A percentile compares a stretch with the other conserved stretches of the same genome.
These are phyloP conservation scores for Blastobotrys americana DNA, from an alignment of 805 yeast genomes.

Conservation along the genomic window DNA sequence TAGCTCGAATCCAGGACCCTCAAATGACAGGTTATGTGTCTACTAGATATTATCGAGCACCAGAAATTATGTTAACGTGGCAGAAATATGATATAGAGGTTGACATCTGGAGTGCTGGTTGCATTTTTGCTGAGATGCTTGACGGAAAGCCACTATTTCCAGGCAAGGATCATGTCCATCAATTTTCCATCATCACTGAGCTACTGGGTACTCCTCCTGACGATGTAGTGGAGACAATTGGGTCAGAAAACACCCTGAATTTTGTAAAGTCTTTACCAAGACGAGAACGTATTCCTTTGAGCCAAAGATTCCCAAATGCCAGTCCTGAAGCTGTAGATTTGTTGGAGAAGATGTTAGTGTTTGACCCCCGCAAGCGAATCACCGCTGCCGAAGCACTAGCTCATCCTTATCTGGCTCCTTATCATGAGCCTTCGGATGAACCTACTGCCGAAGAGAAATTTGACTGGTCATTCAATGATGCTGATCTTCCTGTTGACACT, in stretches of 20 bases:
- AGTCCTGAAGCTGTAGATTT: constrained; percentile 71
- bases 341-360: constrained; percentile 81
- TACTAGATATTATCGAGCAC: constrained; percentile 93
- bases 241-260: constrained; percentile 88
- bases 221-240: constrained; percentile 92
- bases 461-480: constrained; percentile 98
- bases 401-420: constrained; percentile 89
- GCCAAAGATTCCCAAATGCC: constrained; percentile 68
- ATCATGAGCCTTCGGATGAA: constrained; percentile 96
- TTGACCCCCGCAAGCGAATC: constrained; percentile 90
- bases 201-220: constrained; percentile 92
- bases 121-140: constrained; percentile 95
- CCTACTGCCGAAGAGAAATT: constrained; percentile 88
- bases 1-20: constrained; percentile 95
- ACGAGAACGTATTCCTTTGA: constrained; percentile 84
- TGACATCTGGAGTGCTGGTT: constrained; percentile 97
- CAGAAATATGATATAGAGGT: constrained; percentile 95
- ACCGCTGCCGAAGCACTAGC: constrained; percentile 85
- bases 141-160: constrained; percentile 97
- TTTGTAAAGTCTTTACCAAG: constrained; percentile 92
- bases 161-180: constrained; percentile 97
- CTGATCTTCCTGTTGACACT: constrained; percentile 93
- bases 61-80: constrained; percentile 98
- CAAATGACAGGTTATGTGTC: constrained; percentile 99
- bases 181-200: constrained; percentile 94